Evolutionary conservation across 1,284 basidiomycete species (phyloP), one percentile per base, ranked within the genome.

Genomic region (Prillingera fragicola): DNA sequence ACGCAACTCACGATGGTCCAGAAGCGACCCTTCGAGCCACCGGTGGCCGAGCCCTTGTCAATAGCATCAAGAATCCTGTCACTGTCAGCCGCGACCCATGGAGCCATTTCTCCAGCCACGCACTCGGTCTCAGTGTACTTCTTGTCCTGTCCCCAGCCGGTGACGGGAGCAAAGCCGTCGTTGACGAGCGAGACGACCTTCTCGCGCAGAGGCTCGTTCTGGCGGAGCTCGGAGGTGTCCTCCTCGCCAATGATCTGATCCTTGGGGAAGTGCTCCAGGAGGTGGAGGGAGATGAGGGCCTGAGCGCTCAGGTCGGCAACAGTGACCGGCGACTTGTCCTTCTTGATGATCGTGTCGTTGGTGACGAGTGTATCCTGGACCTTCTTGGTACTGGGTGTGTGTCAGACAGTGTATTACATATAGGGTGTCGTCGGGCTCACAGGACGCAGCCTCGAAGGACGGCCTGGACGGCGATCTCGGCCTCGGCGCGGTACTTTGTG

Each of bases 171-270:
- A 38, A 97, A 75, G 0, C 87, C 82, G 38, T 89, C 84, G 61
- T 89, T 92, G 7, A 90, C 87, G 23, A 98, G 81, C 22, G 78
- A 70, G 34, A 88, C 77, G 43, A 98, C 86, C 39, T 87, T 80
- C 22, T 80, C 74, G 22, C 82, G 70, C 48, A 95, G 72, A 2
- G 62, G 72, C 14, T 77, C 77, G 41, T 70, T 67, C 3, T 63
- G 63, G 9, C 85, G 79, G 8, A 96, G 72, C 51, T 92, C 89
- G 0, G 79, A 76, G 0, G 92, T 83, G 66, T 96, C 90, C 72
- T 98, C 95, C 72, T 99, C 95, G 24, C 92, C 95, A 25, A 98
- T 84, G 63, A 98, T 89, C 14, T 79, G 79, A 71, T 97, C 92
- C 1, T 78, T 59, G 0, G 91, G 89, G 72, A 94, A 97, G 5